These are phyloP conservation scores for Arabidopsis suecica DNA, from an alignment of 345 rosid genomes.

Conservation along the genomic window DNA sequence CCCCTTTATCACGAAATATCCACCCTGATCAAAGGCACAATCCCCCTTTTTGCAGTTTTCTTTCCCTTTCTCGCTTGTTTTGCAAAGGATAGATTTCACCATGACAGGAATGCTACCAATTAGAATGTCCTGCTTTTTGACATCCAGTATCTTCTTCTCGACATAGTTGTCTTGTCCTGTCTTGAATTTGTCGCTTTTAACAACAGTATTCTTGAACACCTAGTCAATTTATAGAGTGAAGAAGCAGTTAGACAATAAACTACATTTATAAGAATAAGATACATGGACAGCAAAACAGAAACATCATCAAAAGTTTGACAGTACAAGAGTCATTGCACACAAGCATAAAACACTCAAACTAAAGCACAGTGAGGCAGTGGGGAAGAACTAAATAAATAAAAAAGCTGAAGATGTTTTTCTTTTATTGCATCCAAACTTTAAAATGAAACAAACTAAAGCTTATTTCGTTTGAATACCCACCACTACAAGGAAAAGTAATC, in stretches of 20 bases:
- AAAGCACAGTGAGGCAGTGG: conserved; percentile 7
- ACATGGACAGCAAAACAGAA: conserved; percentile 28
- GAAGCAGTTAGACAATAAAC: conserved; percentile 18
- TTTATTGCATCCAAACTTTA: background rate
- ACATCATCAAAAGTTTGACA: conserved; percentile 15
- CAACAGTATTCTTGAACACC: conserved; percentile 58
- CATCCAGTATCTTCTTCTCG: conserved; percentile 46
- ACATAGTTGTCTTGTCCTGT: conserved; percentile 68
- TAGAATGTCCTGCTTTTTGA: conserved; percentile 56
- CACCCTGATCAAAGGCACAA: conserved; percentile 93
- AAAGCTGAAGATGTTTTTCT: background rate
- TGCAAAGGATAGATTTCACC: conserved; percentile 83
- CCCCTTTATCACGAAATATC: conserved; percentile 87
- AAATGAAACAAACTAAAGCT: no score
- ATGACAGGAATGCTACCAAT: conserved; percentile 89
- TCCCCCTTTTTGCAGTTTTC: conserved; percentile 50
- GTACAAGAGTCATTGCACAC: conserved; percentile 1
- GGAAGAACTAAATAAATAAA: background rate
- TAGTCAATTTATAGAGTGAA: conserved; percentile 43
- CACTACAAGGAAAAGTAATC: no score
- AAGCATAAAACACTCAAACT: background rate
- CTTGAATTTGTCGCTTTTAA: conserved; percentile 79
- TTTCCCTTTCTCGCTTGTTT: conserved; percentile 60
- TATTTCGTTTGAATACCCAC: no score
- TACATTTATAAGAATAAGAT: conserved; percentile 4